phyloP scores from a whole-genome alignment of 495 filamentous ascomycete genomes.

The Penicillium parvum region DNA sequence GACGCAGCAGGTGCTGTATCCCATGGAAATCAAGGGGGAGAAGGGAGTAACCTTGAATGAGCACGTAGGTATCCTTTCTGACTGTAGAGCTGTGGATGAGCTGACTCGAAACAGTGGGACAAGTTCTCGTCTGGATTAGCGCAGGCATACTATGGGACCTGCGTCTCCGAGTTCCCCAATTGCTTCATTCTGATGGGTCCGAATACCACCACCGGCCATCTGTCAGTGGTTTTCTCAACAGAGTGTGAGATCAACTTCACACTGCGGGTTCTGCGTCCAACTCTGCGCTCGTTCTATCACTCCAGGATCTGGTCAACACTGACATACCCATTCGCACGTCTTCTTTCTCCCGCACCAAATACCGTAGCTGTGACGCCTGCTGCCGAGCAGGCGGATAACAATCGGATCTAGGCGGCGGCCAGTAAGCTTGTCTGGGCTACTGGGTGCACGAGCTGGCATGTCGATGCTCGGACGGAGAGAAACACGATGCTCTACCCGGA shows the following conservation, averaged over 20 bases:
- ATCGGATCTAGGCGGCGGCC: slow-evolving; percentile 11
- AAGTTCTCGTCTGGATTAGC: slow-evolving; percentile 40
- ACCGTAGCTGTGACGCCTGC: slow-evolving; percentile 16
- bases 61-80: slow-evolving; percentile 10
- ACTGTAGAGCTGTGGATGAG: background rate
- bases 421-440: slow-evolving; percentile 18
- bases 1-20: slow-evolving; percentile 15
- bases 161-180: slow-evolving; percentile 53
- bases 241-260: slow-evolving; percentile 50
- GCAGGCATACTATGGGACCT: slow-evolving; percentile 50
- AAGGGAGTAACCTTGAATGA: slow-evolving; percentile 43
- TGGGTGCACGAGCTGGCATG: slow-evolving; percentile 19
- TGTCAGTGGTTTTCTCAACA: slow-evolving; percentile 42
- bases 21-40: slow-evolving; percentile 32
- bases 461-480: slow-evolving; percentile 12
- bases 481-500: slow-evolving; percentile 22
- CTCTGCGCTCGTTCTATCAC: background rate
- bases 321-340: slow-evolving; percentile 4
- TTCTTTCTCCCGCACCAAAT: slow-evolving; percentile 3
- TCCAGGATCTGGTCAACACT: background rate
- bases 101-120: slow-evolving; percentile 19
- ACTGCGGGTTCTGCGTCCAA: slow-evolving; percentile 17
- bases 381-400: slow-evolving; percentile 10
- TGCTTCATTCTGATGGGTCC: slow-evolving; percentile 56
- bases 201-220: slow-evolving; percentile 52